Evolutionary conservation across 2,329 filamentous ascomycete species (phyloP), one percentile per base, ranked within the genome.

Genomic region (Fonsecaea pedrosoi): DNA sequence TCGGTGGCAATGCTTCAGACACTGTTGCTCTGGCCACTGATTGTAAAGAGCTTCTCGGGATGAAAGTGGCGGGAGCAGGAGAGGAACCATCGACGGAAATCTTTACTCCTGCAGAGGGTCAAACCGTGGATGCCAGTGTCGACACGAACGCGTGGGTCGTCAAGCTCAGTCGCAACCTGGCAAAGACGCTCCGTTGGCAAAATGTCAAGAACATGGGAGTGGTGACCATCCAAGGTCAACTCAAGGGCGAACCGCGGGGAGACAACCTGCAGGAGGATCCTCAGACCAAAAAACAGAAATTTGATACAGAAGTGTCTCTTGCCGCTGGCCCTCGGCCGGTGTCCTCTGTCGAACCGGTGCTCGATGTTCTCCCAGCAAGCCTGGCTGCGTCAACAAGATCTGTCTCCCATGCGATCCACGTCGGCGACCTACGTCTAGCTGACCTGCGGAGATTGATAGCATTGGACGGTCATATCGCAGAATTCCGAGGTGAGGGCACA

Each of bases 91-190:
- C 68, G 5, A 85, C 88, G 40, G 89, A 94, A 70, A 92, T 99
- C 4, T 94, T 94, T 76, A 93, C 92, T 0, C 95, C 95, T 0
- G 78, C 82, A 9, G 82, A 92, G n/a, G 93, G 93, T 30, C 82
- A 85, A 38, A 82, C 84, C 13, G 85, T 99, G 50, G 90, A 99
- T 77, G 95, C 94, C 12, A 97, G 94, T 75, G 94, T 98, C 50
- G 95, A 99, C 77, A 98, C 94, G 4, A 97, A 98, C 76, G 94
- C 95, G 3, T 99, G 96, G 95, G 90, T 92, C 30, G 91, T 99
- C 67, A 96, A 94, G 78, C 85, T 99, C 18, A 93, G 92, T 57
- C 92, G 94, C 72, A 83, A 87, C 54, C 87, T 99, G 21, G 91
- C 96, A 66, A 92, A 92, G 78, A 90, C 90, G 72, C 84, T 99